Evolutionary conservation across 371 early-diverging fungal species (phyloP).

Genomic region (Fennellomyces sp.): DNA sequence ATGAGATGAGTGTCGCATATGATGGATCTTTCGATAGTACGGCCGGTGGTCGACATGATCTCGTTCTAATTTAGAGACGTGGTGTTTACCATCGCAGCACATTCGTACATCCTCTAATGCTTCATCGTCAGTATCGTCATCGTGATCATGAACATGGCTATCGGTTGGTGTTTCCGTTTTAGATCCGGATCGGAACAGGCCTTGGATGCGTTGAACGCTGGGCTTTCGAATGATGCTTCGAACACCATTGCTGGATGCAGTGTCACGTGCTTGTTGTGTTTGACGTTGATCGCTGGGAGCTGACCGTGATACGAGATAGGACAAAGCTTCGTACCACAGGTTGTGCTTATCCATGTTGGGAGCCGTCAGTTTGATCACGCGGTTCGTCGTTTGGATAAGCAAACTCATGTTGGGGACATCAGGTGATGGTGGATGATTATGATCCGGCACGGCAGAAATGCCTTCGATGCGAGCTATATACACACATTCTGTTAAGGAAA

Average conservation of each 20-base stretch:
- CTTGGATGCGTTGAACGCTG: constrained; percentile 12
- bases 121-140: constrained; percentile 20
- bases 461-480: constrained; percentile 50
- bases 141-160: not conserved
- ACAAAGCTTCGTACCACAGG: constrained; percentile 47
- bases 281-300: not conserved
- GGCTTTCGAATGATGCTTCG: constrained; percentile 4
- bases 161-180: not conserved
- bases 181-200: constrained; percentile 9
- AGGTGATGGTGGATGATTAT: constrained; percentile 30
- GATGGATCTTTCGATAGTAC: constrained; percentile 19
- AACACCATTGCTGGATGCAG: not conserved
- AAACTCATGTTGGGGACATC: constrained; percentile 57
- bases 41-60: constrained; percentile 26
- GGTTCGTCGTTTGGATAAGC: constrained; percentile 56
- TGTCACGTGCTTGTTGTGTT: constrained; percentile 2
- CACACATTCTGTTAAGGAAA: not conserved
- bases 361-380: constrained; percentile 70
- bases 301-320: constrained; percentile 15
- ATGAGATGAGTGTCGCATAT: not conserved
- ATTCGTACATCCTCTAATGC: constrained; percentile 39
- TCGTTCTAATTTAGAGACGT: constrained; percentile 30
- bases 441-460: constrained; percentile 45
- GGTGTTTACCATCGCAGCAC: constrained; percentile 46
- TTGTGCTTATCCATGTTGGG: constrained; percentile 63